Evolutionary conservation across 495 filamentous ascomycete species (phyloP), one percentile per base, ranked within the genome.

Genomic region (Sordaria brevicollis): DNA sequence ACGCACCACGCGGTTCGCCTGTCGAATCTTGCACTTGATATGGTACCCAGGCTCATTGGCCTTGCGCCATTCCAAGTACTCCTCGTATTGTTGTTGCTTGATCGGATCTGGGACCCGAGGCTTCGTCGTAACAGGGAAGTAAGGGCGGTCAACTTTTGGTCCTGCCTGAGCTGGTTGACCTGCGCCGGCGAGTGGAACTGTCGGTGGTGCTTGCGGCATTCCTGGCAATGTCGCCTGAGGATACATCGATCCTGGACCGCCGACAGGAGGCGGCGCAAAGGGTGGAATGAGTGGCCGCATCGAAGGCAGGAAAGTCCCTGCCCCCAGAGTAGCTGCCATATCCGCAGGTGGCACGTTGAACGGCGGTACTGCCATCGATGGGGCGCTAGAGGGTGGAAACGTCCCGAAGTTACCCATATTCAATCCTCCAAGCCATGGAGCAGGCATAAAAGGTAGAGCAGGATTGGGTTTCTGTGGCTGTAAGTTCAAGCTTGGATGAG

Each of bases 61-160:
- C 37, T 82, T 81, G 62, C 75, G 77, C 68, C 74, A 74, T 72
- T 84, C 82, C 19, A 84, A 74, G 49, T 81, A 84, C 17, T 74
- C 71, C 72, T 84, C 82, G 69, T 82, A 84, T 37, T 74, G 66
- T 65, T 79, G 78, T 66, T 84, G 82, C 49, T 80, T 77, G 65
- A 78, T 71, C 29, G 77, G 76, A 66, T 79, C 75, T 37, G 75
- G 75, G 35, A 77, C 75, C 11, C 77, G 75, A 2, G 77, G 77
- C 65, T 79, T 79, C 19, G 71, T 70, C 5, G 76, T 79, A 5
- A 79, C 76, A 0, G 77, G 77, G 65, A 79, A 79, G 34, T 71
- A 65, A 6, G 77, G 77, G 1, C 77, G 72, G 17, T 36, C 65
- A 4, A 35, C 62, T 66, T 75, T 76, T 0, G 49, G 6, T 4